phyloP scores from a whole-genome alignment of 2,329 filamentous ascomycete genomes.

The Torrubiellomyces zombiae region DNA sequence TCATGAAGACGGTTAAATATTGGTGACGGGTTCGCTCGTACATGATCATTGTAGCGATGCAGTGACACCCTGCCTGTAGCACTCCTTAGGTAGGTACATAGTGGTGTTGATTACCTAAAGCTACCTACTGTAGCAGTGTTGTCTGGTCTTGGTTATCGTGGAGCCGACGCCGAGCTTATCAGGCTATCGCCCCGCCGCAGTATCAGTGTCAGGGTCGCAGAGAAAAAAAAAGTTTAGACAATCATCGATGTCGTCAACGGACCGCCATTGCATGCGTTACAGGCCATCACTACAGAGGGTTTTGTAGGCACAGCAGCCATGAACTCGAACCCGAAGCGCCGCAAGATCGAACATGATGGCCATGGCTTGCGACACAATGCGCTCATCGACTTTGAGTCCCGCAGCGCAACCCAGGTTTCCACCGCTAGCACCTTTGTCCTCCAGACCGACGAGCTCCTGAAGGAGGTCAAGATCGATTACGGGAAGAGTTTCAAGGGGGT shows the following conservation, averaged over 20 bases:
- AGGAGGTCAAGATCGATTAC: conserved; percentile 37
- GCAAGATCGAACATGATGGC: conserved; percentile 27
- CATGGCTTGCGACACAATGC: conserved; percentile 16
- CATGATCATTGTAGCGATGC: too few relatives aligned
- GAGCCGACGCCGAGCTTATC: too few relatives aligned
- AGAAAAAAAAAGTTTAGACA: conserved; percentile 4
- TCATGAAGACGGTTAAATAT: too few relatives aligned
- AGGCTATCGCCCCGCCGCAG: conserved; percentile 12
- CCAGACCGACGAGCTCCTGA: conserved; percentile 42
- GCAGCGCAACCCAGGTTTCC: conserved; percentile 21
- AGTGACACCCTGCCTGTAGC: too few relatives aligned
- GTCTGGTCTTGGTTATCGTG: too few relatives aligned
- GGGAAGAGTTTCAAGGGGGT: conserved; percentile 28
- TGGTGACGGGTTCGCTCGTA: too few relatives aligned
- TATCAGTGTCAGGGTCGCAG: conserved; percentile 1
- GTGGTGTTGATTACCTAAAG: too few relatives aligned
- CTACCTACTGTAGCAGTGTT: too few relatives aligned
- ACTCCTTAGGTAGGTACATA: too few relatives aligned
- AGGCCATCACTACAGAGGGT: background rate
- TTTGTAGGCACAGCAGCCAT: conserved; percentile 12
- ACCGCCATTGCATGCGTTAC: background rate
- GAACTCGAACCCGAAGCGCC: conserved; percentile 30
- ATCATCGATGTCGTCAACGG: conserved; percentile 3
- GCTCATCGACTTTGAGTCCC: conserved; percentile 24
- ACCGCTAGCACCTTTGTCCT: conserved; percentile 39